Percentiles rank a stretch among this genome's conserved stretches.
Conservation (phyloP, 148 eudicot genomes). For the Dysphania ambrosioides region DNA sequence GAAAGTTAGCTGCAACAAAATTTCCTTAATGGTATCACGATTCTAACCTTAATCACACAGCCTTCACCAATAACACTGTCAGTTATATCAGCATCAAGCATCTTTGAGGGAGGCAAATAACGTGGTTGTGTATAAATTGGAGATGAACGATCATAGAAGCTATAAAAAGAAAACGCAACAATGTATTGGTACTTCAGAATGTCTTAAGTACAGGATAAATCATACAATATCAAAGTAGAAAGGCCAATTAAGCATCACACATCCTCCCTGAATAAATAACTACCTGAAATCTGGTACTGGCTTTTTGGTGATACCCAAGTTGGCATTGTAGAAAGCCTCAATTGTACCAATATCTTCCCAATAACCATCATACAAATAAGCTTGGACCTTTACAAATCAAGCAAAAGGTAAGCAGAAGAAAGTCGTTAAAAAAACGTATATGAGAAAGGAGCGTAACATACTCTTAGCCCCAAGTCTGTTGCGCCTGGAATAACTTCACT, state of each 20-base stretch:
- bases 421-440: neutral
- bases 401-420: conserved; percentile 5
- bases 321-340: conserved; percentile 91
- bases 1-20: neutral
- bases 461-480: conserved; percentile 77
- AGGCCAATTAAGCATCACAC: neutral
- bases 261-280: neutral
- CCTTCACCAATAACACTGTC: conserved; percentile 98
- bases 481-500: conserved; percentile 97
- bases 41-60: conserved; percentile 85
- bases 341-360: conserved; percentile 99
- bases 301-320: conserved; percentile 86
- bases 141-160: conserved; percentile 96
- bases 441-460: conserved; percentile 33
- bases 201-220: neutral
- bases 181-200: neutral
- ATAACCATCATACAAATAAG: conserved; percentile 86
- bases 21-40: neutral
- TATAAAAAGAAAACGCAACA: conserved; percentile 31
- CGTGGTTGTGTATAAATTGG: conserved; percentile 98
- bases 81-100: conserved; percentile 94
- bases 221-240: conserved; percentile 1
- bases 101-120: conserved; percentile 96
- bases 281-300: conserved; percentile 98
- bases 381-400: conserved; percentile 61